phyloP scores from a whole-genome alignment of 2,329 filamentous ascomycete species.

The Talaromyces sp. region DNA sequence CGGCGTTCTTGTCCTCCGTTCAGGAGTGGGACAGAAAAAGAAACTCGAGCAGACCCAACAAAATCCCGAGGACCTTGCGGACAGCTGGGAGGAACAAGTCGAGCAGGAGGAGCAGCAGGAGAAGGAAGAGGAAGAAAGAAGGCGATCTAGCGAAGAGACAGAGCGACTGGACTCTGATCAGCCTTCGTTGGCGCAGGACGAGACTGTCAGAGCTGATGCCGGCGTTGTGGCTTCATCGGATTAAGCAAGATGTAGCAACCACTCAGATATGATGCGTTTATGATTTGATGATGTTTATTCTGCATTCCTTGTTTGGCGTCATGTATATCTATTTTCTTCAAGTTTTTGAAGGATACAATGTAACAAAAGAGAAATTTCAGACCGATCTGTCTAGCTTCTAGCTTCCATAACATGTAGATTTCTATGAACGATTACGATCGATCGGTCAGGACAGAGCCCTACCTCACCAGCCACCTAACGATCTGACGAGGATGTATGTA shows the following conservation, averaged over 20 bases:
- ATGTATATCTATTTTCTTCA: no score
- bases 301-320: neutral
- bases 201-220: neutral
- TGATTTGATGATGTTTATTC: neutral
- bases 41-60: neutral
- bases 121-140: slow-evolving; percentile 19
- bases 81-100: slow-evolving; percentile 47
- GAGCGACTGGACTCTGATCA: neutral
- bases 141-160: slow-evolving; percentile 11
- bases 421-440: no score
- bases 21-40: slow-evolving; percentile 33
- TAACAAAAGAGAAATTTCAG: no score
- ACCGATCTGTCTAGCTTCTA: neutral
- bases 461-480: neutral
- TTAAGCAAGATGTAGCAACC: neutral
- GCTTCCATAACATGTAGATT: no score
- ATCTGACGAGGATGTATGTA: neutral
- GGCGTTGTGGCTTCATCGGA: neutral
- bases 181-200: neutral
- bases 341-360: neutral
- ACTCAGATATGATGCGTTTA: neutral
- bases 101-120: slow-evolving; percentile 38
- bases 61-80: slow-evolving; percentile 35
- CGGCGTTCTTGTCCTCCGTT: slow-evolving; percentile 31
- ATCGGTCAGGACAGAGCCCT: neutral